A percentile compares a stretch with the other conserved stretches of the same genome.
phyloP scores from a whole-genome alignment of 1,284 basidiomycete genomes.

The Neolentinus lepideus region DNA sequence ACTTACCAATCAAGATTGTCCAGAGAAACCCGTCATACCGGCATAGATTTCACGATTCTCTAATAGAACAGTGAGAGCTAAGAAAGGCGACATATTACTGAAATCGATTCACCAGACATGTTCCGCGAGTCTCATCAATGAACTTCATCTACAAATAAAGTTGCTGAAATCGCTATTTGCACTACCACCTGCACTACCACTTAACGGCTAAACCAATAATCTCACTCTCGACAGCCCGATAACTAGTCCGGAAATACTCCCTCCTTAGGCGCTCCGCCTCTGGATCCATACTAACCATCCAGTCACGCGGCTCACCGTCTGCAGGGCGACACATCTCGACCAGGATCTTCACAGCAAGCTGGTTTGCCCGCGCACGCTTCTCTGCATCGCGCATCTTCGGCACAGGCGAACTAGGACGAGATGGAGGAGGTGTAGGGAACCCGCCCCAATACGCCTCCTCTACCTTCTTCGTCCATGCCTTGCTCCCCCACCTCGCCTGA shows the following conservation, averaged over 20 bases:
- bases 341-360: slow-evolving; percentile 36
- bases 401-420: slow-evolving; percentile 9
- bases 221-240: slow-evolving; percentile 84
- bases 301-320: slow-evolving; percentile 2
- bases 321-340: slow-evolving; percentile 26
- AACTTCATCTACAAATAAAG: too few relatives aligned
- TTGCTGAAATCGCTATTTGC: too few relatives aligned
- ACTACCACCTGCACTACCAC: slow-evolving; percentile 48
- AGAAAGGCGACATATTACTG: too few relatives aligned
- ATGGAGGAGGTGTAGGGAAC: slow-evolving; percentile 44
- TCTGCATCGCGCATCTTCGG: background rate
- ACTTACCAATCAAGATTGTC: too few relatives aligned
- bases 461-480: slow-evolving; percentile 73
- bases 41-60: too few relatives aligned
- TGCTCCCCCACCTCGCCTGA: slow-evolving; percentile 58
- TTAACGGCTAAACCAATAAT: slow-evolving; percentile 76
- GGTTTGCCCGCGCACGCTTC: slow-evolving; percentile 25
- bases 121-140: too few relatives aligned
- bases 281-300: slow-evolving; percentile 25
- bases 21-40: too few relatives aligned
- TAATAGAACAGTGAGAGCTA: too few relatives aligned
- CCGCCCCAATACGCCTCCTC: slow-evolving; percentile 72
- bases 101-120: too few relatives aligned
- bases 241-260: slow-evolving; percentile 71
- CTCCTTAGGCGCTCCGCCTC: slow-evolving; percentile 32